Evolutionary conservation across 441 rosid species (phyloP), one percentile per base, ranked within the genome.

Genomic region (Viola pubescens): DNA sequence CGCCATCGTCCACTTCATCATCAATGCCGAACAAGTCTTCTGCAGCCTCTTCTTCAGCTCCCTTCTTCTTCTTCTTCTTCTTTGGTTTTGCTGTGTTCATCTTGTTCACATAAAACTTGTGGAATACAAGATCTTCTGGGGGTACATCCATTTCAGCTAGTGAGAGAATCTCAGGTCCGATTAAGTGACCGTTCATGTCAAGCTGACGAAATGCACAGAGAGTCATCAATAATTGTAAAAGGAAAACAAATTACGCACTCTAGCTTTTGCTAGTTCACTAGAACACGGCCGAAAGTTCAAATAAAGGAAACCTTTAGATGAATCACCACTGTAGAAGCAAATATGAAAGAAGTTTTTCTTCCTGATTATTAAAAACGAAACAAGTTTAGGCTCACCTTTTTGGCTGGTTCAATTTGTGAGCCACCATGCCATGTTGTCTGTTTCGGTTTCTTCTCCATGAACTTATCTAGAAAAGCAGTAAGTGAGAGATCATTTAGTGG

Each of bases 391-490:
- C n/a, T n/a, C n/a, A 88, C 98, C 95, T 90, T 85, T 73, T 86
- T 90, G 72, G 94, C 83, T 48, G 97, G 96, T 81, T 90, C 96
- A 37, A 94, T 94, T 75, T 88, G 94, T 48, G 99, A 94, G 56
- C 91, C 94, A 73, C 99, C 97, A 63, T 94, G 97, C 99, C 99
- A 94, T 40, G 78, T 59, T 70, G 68, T 80, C 72, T 81, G 76
- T 79, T 88, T 94, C 0, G 97, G 81, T 72, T 94, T 94, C 83
- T 94, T 94, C 77, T 90, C 99, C 99, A 90, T 94, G 64, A 94
- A 88, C 79, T 94, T 94, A 77, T 90, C 96, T 38, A 94, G 82
- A 73, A 94, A 90, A 74, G 95, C 90, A 45, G 81, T 60, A 49
- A 88, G 90, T 13, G 91, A 80, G 41, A 88, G 73, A 66, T 94